Percentiles rank a stretch among this genome's conserved stretches.
Conservation (phyloP, 2,329 filamentous ascomycete genomes). For the Lojkania enalia region DNA sequence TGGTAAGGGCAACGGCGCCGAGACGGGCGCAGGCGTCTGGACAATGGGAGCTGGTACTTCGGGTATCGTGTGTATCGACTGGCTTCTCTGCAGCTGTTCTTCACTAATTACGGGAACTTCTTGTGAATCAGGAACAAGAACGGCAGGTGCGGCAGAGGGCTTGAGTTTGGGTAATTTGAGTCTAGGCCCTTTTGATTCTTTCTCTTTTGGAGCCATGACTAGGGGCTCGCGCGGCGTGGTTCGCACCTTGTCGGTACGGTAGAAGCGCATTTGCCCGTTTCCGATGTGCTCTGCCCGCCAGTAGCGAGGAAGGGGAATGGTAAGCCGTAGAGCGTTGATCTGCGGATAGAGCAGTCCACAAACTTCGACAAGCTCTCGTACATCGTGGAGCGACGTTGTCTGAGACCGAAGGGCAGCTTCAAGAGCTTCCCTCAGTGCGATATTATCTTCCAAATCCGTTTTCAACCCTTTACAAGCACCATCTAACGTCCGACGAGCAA, state of each 20-base stretch:
- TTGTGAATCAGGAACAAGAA: not conserved
- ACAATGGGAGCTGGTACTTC: not conserved
- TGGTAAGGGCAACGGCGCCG: not conserved
- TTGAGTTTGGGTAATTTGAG: not conserved
- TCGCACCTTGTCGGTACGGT: slow-evolving; percentile 27
- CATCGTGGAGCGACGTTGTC: slow-evolving; percentile 55
- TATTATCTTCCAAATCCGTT: slow-evolving; percentile 54
- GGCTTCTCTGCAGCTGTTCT: not conserved
- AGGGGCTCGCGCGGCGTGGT: slow-evolving; percentile 17
- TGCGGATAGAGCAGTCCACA: slow-evolving; percentile 60
- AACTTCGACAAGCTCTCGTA: slow-evolving; percentile 61
- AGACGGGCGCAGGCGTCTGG: not conserved
- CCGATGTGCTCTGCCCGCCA: slow-evolving; percentile 60
- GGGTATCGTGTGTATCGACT: not conserved
- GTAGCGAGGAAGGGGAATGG: slow-evolving; percentile 59
- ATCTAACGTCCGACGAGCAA: slow-evolving; percentile 60
- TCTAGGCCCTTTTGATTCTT: not conserved
- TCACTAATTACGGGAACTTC: not conserved
- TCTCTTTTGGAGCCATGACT: not conserved
- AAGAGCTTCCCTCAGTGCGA: slow-evolving; percentile 56
- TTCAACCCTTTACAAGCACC: slow-evolving; percentile 62
- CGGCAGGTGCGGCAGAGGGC: not conserved
- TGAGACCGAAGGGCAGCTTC: slow-evolving; percentile 60
- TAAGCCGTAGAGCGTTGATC: slow-evolving; percentile 54
- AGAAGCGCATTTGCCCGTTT: slow-evolving; percentile 46